Evolutionary conservation across 768 basidiomycete genomes (phyloP).

Genomic region (Russula compacta): DNA sequence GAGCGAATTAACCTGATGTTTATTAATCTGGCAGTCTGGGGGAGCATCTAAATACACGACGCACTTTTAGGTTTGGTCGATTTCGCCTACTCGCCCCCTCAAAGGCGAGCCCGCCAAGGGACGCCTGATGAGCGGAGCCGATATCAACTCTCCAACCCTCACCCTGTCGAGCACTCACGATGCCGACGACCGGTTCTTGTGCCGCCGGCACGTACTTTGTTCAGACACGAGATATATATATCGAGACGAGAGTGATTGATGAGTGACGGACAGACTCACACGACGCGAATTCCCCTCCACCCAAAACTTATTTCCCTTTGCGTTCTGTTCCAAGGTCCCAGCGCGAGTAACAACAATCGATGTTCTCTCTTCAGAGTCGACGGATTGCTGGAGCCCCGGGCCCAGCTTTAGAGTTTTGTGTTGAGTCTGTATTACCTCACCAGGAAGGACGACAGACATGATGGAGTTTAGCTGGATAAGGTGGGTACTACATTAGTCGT

Average conservation of each 20-base stretch:
- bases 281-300: conserved; percentile 79
- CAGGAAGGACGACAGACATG: conserved; percentile 69
- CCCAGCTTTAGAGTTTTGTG: conserved; percentile 80
- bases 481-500: too few species aligned
- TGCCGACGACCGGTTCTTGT: conserved; percentile 84
- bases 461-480: conserved; percentile 17
- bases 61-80: conserved; percentile 85
- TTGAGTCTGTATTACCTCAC: conserved; percentile 64
- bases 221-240: background rate
- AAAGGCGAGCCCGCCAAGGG: conserved; percentile 85
- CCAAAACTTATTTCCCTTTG: conserved; percentile 78
- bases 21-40: background rate
- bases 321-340: conserved; percentile 58
- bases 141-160: conserved; percentile 95
- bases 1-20: conserved; percentile 69
- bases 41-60: background rate
- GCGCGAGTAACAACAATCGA: conserved; percentile 55
- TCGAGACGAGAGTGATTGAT: background rate
- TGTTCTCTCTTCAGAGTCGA: conserved; percentile 26
- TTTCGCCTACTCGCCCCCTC: conserved; percentile 94
- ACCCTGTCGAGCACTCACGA: conserved; percentile 68
- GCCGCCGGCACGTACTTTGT: conserved; percentile 81
- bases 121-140: conserved; percentile 77
- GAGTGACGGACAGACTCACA: conserved; percentile 41
- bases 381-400: conserved; percentile 61